Evolutionary conservation across 2,329 filamentous ascomycete genomes (phyloP), one percentile per base, ranked within the genome.

Genomic region (Bipolaris sorokiniana): DNA sequence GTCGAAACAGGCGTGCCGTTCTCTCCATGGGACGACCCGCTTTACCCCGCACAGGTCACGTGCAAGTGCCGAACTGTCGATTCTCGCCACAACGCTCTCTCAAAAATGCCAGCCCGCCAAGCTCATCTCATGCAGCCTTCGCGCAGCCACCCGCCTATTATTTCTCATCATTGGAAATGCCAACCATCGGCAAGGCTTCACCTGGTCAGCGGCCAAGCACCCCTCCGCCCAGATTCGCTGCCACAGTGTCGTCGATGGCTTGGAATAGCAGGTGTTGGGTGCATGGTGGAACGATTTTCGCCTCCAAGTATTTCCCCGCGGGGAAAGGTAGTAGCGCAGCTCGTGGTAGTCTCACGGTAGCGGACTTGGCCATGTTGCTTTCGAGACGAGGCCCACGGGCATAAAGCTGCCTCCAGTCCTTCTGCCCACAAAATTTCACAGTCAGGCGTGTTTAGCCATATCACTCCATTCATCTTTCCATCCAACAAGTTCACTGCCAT

Each of bases 101-200:
- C 20, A 22, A 40, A 52, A 57, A 48, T 45, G 56, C 41, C 41
- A 42, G 6, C 7, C 37, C 41, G 58, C 61, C 63, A 65, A 63
- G 61, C 26, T 44, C 31, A 18, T 54, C 51, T 31, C 46, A 55
- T 59, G 58, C 58, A 59, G 51, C 31, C 51, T 54, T 54, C 34
- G 40, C 41, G 36, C 33, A 1, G 26, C 23, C 50, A 37, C 49
- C 48, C 48, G 9, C 67, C 64, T 62, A 64, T 67, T 36, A 57
- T 13, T 13, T 13, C 7, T 7, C 31, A 3, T 16, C 3, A 26
- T n/a, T 28, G 26, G 10, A 18, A 9, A 50, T 37, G 59, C 61
- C 66, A 67, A 68, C 45, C 50, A 47, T 46, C 20, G 51, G 56
- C 55, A 64, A 68, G 65, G 38, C 58, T 63, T 62, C 44, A 58